These are phyloP conservation scores for Nakaseomyces uthaithaninus DNA, from an alignment of 1,139 yeast genomes.

Conservation along the genomic window DNA sequence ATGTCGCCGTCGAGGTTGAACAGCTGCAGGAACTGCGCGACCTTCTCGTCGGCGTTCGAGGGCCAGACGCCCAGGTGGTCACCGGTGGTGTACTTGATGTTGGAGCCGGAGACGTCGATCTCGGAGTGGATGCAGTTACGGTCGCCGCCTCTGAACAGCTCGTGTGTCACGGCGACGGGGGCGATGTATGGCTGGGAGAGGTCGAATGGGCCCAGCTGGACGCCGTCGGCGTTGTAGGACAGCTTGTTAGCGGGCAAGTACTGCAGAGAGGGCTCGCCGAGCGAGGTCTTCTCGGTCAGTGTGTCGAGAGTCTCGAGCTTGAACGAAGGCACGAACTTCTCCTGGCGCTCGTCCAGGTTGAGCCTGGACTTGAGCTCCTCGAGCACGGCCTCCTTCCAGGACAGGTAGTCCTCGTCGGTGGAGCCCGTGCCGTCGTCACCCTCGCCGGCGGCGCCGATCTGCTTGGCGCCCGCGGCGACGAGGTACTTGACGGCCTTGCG, in stretches of 20 bases:
- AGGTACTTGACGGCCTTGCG: conserved; percentile 48
- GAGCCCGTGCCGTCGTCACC: conserved; percentile 96
- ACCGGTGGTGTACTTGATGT: conserved; percentile 83
- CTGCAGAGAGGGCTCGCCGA: conserved; percentile 74
- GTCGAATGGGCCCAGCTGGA: conserved; percentile 68
- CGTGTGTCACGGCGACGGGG: conserved; percentile 50
- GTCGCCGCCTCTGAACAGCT: conserved; percentile 54
- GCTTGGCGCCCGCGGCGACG: conserved; percentile 52
- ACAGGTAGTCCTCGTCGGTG: conserved; percentile 86
- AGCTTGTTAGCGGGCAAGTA: conserved; percentile 40
- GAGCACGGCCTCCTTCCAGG: conserved; percentile 81
- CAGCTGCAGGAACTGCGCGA: conserved; percentile 52
- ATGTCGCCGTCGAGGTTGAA: conserved; percentile 52
- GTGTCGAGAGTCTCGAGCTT: conserved; percentile 32
- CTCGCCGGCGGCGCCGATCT: conserved; percentile 68
- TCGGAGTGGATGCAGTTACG: conserved; percentile 86
- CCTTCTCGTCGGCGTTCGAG: conserved; percentile 72
- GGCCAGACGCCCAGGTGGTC: conserved; percentile 96
- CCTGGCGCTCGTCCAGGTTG: conserved; percentile 66
- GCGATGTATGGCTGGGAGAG: conserved; percentile 80
- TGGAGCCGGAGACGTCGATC: conserved; percentile 68
- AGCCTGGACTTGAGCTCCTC: conserved; percentile 59
- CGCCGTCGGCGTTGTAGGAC: conserved; percentile 22
- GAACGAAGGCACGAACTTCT: conserved; percentile 66
- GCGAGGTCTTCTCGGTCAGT: conserved; percentile 45